Base-by-base conservation (phyloP, 495 filamentous ascomycete genomes). In the Aspergillus incahuasiensis region DNA sequence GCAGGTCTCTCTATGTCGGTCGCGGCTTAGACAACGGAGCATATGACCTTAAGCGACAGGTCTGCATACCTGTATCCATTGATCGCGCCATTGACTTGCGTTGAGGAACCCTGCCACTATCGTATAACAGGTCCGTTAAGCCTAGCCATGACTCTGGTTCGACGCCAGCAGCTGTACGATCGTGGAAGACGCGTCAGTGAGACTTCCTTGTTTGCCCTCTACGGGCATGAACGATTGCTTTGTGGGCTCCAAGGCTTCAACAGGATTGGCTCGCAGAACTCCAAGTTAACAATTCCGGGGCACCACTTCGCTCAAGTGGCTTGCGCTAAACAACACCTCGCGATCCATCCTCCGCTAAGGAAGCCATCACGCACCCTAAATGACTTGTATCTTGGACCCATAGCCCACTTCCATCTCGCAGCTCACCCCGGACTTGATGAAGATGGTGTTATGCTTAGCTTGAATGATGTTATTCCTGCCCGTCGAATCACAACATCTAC, bases 361-460 rank as follows among this genome's bases (percentile, higher is more conserved):
- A 22, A 12, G 20, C 18, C 9, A 13, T 19, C 9, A 12, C 18
- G 41, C 25, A n/a, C 2, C 16, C 6, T 30, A 28, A 34, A 34
- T 35, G 28, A n/a, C 28, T 7, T n/a, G n/a, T 1, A 13, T 32
- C 13, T 22, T 11, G 16, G 24, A 40, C 13, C 32, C 34, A 44
- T 44, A 12, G 8, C 16, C 41, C 39, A 42, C 39, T 24, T 42
- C 19, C 9, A 5, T 30, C 28, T 30, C 28, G 28, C 5, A 28
- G 16, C 41, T 19, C 30, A 25, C 52, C 52, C 52, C 42, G 30
- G 52, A 54, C 43, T 38, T 38, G 47, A 15, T 16, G 18, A 6
- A 6, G 28, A 54, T 54, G 52, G 42, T 54, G 52, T 39, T 47
- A 54, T 54, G 52, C 52, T 16, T 12, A 47, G 6, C 52, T 18